Base-by-base conservation (phyloP, 345 rosid genomes). In the Cardamine occulta region DNA sequence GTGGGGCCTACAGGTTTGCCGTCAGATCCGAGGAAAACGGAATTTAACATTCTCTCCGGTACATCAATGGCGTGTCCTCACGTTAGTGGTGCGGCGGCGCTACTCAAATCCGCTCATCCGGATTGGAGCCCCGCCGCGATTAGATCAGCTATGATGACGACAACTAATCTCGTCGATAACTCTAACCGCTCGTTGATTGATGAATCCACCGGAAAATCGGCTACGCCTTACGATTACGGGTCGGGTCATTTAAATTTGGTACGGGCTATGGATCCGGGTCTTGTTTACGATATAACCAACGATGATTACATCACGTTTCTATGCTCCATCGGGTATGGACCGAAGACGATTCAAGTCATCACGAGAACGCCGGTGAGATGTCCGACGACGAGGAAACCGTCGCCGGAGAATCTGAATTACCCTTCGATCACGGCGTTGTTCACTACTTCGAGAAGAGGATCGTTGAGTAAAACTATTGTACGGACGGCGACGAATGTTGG, bases 21-120 rank as follows among this genome's bases (percentile, higher is more conserved):
- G 15, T 87, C 91, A 0, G 96, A 91, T 80, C 23, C 53, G 5
- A 71, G 93, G 75, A 91, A 74, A 83, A 82, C 88, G 7, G 93
- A 89, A 48, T 93, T 91, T 61, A 93, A 93, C 69, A 93, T 89
- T 24, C 75, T 93, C 8, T 93, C 93, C 0, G 96, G 96, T 40
- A 93, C 96, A 28, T 93, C 96, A 5, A 93, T 93, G 93, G 97
- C 97, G 18, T 84, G 88, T 66, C 96, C 93, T 26, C 94, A 89
- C 26, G 91, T 88, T 0, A 89, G 93, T 42, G 97, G 98, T 0
- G 96, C 96, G 0, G 93, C 93, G 6, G 96, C 96, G 3, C 68
- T 93, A 82, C 89, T 93, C 9, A 93, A 93, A 65, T 93, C 97
- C 6, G 91, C 92, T 0, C 97, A 88, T 70, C 94, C 85, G 0